Evolutionary conservation across 202 grass and related monocot species (phyloP), one percentile per base, ranked within the genome.

Genomic region (Setaria italica): DNA sequence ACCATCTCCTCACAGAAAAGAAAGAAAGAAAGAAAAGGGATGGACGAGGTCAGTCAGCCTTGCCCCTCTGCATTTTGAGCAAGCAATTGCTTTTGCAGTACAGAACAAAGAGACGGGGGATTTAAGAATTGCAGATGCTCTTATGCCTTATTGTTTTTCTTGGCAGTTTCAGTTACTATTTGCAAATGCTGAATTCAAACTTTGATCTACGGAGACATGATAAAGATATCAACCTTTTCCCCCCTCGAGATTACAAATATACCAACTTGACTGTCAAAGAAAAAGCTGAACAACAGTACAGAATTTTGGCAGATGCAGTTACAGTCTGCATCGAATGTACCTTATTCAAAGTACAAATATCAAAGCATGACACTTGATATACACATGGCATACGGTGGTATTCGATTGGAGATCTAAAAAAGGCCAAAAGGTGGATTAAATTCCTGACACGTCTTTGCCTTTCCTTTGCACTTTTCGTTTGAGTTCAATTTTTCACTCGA

Each of bases 401-500:
- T 60, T 34, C 37, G 2, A 60, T 9, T 9, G 67, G 17, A 6
- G 34, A 62, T 13, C 10, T 55, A 20, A 72, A 58, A 20, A 53
- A 3, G 49, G 7, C 13, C 35, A 70, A 70, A 69, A 64, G 47
- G 14, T 13, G 47, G 5, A 33, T 71, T 34, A 72, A 73, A 73
- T 72, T 73, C 32, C 14, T 58, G 32, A 12, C 70, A 29, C 58
- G 11, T 16, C 60, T 80, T 53, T 29, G 78, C 63, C 48, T 41
- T 16, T 42, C 19, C 62, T 42, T 49, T 67, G 7, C 47, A 4
- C 63, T 39, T 84, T 73, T 46, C 30, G 55, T 53, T 84, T 51
- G 58, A 9, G 75, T 83, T 79, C 62, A 77, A 80, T 88, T 88
- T 88, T 62, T 42, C 67, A 32, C 85, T 86, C 65, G 39, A 78